phyloP scores from a whole-genome alignment of 176 grass and related monocot genomes.

The Aechmea fasciata region DNA sequence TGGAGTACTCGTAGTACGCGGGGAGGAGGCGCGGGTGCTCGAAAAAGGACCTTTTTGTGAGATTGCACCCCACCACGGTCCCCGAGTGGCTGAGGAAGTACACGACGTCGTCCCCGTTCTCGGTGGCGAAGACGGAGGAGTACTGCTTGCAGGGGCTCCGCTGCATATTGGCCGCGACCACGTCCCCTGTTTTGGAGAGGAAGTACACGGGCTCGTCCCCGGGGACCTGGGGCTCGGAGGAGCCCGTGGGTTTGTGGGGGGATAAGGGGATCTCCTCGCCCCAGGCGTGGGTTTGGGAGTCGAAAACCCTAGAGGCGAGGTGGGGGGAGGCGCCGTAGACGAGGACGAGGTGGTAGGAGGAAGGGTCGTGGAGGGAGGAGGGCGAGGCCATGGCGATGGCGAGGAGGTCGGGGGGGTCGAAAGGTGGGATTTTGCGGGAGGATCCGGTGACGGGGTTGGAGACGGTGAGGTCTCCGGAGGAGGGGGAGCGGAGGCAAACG shows the following conservation, averaged over 20 bases:
- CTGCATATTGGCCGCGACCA: slow-evolving; percentile 69
- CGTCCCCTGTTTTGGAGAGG: slow-evolving; percentile 72
- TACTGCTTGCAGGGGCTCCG: slow-evolving; percentile 50
- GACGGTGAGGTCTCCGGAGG: slow-evolving; percentile 37
- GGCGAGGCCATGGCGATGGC: slow-evolving; percentile 57
- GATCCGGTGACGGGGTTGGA: slow-evolving; percentile 67
- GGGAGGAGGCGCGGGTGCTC: slow-evolving; percentile 72
- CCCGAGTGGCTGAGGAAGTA: slow-evolving; percentile 71
- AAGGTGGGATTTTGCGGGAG: slow-evolving; percentile 38
- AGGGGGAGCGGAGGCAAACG: slow-evolving; percentile 40
- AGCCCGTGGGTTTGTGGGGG: slow-evolving; percentile 24
- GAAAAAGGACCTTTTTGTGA: slow-evolving; percentile 27
- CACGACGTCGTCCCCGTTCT: slow-evolving; percentile 28
- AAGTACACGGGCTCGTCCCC: slow-evolving; percentile 56
- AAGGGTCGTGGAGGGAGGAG: neutral
- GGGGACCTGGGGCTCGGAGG: neutral
- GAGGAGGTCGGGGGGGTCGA: slow-evolving; percentile 21
- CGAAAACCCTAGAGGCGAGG: slow-evolving; percentile 39
- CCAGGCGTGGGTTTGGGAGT: slow-evolving; percentile 47
- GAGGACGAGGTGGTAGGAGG: slow-evolving; percentile 44
- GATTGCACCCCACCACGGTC: slow-evolving; percentile 50
- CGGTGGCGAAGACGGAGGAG: slow-evolving; percentile 36
- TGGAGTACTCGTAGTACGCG: slow-evolving; percentile 55
- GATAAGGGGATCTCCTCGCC: slow-evolving; percentile 23
- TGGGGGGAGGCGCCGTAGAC: slow-evolving; percentile 47